A percentile compares a stretch with the other conserved stretches of the same genome.
These are phyloP conservation scores for Chytriomyces hyalinus DNA, from an alignment of 192 early-diverging fungal genomes.

Conservation along the genomic window DNA sequence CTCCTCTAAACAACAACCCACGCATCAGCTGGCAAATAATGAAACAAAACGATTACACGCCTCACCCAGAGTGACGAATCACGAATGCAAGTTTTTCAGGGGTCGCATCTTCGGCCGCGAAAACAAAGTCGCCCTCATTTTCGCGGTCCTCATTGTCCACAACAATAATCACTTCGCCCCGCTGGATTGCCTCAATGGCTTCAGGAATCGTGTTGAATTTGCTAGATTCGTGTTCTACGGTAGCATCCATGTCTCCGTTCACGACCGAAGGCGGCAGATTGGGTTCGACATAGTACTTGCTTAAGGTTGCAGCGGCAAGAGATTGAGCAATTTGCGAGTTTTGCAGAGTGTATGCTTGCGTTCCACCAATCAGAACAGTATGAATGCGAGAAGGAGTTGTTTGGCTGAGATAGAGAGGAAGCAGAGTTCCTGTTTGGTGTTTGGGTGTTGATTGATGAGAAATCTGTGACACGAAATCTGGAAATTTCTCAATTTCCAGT, in stretches of 20 bases:
- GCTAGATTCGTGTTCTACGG: background rate
- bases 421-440: conserved; percentile 28
- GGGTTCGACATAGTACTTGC: conserved; percentile 36
- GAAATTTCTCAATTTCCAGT: background rate
- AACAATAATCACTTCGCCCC: conserved; percentile 87
- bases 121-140: conserved; percentile 98
- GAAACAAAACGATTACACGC: background rate
- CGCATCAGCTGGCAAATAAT: background rate
- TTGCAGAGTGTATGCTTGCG: conserved; percentile 21
- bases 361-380: conserved; percentile 42
- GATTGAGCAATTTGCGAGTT: conserved; percentile 18
- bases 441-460: background rate
- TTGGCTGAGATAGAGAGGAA: conserved; percentile 29
- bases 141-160: conserved; percentile 98
- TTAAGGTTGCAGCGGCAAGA: conserved; percentile 38
- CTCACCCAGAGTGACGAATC: conserved; percentile 89
- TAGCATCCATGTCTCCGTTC: no score
- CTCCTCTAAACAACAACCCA: conserved; percentile 64
- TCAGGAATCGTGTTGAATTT: conserved; percentile 73
- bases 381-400: conserved; percentile 16
- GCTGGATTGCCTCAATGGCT: conserved; percentile 66
- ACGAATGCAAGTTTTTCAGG: conserved; percentile 94
- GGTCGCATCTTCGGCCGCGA: conserved; percentile 92
- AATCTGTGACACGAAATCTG: background rate
- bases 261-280: conserved; percentile 32